phyloP scores from a whole-genome alignment of 352 stramenopile genomes.

The Pythium coloratum region DNA sequence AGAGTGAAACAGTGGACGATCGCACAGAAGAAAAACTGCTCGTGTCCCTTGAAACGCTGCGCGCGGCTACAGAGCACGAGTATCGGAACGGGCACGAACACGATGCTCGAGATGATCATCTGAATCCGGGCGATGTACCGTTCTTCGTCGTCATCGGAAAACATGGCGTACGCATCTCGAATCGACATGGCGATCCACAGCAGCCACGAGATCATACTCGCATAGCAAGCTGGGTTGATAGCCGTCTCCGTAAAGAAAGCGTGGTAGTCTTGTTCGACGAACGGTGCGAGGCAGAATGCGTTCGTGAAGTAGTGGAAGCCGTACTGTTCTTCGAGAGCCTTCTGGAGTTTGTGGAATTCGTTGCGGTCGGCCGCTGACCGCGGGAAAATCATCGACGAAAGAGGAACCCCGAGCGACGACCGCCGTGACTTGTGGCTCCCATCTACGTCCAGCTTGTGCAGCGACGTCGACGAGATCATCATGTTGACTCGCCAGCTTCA shows the following conservation, averaged over 20 bases:
- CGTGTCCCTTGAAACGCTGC: conserved; percentile 51
- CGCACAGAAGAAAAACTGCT: conserved; percentile 58
- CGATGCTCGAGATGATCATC: conserved; percentile 48
- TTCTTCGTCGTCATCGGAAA: conserved; percentile 40
- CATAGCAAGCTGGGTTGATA: conserved; percentile 59
- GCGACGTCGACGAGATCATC: conserved; percentile 16
- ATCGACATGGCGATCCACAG: conserved; percentile 53
- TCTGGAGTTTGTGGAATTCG: conserved; percentile 66
- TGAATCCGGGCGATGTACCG: conserved; percentile 30
- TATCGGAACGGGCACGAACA: conserved; percentile 62
- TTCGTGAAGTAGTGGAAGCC: conserved; percentile 85
- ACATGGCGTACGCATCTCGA: conserved; percentile 41
- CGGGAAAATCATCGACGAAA: conserved; percentile 74
- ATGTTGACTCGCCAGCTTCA: background rate
- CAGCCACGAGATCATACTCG: conserved; percentile 55
- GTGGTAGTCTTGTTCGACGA: conserved; percentile 76
- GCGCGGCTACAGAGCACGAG: conserved; percentile 55
- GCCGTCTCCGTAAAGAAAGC: conserved; percentile 78
- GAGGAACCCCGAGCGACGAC: conserved; percentile 61
- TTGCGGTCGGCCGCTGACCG: conserved; percentile 61
- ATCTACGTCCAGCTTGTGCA: conserved; percentile 10
- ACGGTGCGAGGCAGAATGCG: conserved; percentile 53
- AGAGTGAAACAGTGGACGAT: conserved; percentile 74
- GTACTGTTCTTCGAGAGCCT: conserved; percentile 74
- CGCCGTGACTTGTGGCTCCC: conserved; percentile 30